A percentile compares a stretch with the other conserved stretches of the same genome.
Conservation (phyloP, 352 stramenopile genomes). For the Discostella stelligera region DNA sequence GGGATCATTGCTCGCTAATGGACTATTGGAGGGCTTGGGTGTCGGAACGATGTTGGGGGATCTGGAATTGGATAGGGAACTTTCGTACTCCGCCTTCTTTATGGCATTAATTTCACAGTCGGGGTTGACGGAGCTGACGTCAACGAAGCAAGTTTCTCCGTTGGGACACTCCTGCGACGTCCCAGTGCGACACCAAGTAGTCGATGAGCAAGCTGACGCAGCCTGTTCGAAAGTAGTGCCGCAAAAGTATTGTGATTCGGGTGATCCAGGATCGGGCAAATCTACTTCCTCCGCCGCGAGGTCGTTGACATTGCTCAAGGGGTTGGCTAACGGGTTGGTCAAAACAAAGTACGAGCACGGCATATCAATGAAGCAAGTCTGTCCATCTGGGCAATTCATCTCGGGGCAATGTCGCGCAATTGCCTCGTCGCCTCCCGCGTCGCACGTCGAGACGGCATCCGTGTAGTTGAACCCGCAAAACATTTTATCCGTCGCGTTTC, state of each 20-base stretch:
- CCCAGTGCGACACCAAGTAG: constrained; percentile 48
- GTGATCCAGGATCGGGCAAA: constrained; percentile 39
- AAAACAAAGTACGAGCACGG: constrained; percentile 53
- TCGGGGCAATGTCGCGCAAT: constrained; percentile 45
- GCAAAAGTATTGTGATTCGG: constrained; percentile 45
- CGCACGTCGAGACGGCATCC: constrained; percentile 32
- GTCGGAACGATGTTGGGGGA: background rate
- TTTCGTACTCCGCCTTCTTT: constrained; percentile 44
- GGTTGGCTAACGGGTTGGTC: constrained; percentile 33
- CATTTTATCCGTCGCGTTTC: constrained; percentile 54
- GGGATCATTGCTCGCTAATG: constrained; percentile 17
- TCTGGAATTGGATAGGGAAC: background rate
- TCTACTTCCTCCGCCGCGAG: constrained; percentile 9
- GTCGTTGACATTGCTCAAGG: constrained; percentile 24
- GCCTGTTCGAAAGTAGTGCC: constrained; percentile 44
- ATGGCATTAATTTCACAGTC: constrained; percentile 60
- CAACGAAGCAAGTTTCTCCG: constrained; percentile 54
- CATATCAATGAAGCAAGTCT: constrained; percentile 55
- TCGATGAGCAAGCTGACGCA: constrained; percentile 10
- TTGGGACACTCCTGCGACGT: constrained; percentile 59
- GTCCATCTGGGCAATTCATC: constrained; percentile 23
- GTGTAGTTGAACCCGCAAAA: constrained; percentile 49
- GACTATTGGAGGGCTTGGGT: constrained; percentile 11
- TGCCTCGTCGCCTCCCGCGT: constrained; percentile 31
- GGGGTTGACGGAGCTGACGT: constrained; percentile 29